phyloP scores from a whole-genome alignment of 202 grass and related monocot species.

The Brachypodium distachyon region DNA sequence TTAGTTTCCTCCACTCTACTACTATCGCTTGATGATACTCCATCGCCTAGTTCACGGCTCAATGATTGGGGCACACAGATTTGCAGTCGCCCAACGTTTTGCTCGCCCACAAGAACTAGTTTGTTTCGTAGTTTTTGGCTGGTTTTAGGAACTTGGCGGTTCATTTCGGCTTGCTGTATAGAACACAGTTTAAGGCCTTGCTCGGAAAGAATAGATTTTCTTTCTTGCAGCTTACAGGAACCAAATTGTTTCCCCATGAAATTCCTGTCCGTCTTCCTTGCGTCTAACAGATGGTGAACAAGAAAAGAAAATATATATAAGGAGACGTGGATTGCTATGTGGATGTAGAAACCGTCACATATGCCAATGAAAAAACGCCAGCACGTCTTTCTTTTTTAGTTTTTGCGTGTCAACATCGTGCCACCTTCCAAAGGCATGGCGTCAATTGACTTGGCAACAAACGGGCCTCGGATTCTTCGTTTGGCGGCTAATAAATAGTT shows the following conservation, averaged over 20 bases:
- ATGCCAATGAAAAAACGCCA: background rate
- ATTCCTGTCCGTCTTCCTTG: background rate
- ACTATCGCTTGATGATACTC: background rate
- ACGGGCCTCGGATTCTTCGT: background rate
- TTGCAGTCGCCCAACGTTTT: background rate
- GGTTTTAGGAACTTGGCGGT: too few relatives aligned
- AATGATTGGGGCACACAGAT: background rate
- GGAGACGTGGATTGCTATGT: background rate
- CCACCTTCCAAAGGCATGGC: conserved; percentile 10
- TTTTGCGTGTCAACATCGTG: conserved; percentile 20
- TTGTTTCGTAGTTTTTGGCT: too few relatives aligned
- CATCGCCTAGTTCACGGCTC: background rate
- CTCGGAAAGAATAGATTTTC: too few relatives aligned
- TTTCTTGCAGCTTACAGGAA: background rate
- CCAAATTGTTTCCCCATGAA: background rate
- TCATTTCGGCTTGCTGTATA: too few relatives aligned
- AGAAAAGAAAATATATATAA: background rate
- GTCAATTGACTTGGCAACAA: conserved; percentile 17
- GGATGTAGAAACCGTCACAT: background rate
- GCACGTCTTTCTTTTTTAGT: background rate
- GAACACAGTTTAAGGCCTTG: too few relatives aligned
- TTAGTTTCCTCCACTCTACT: background rate
- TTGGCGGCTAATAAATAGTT: background rate
- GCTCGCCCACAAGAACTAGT: background rate
- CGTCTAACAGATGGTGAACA: background rate